A percentile compares a stretch with the other conserved stretches of the same genome.
Conservation (phyloP, 2,329 filamentous ascomycete species). For the Claviceps citrina region DNA sequence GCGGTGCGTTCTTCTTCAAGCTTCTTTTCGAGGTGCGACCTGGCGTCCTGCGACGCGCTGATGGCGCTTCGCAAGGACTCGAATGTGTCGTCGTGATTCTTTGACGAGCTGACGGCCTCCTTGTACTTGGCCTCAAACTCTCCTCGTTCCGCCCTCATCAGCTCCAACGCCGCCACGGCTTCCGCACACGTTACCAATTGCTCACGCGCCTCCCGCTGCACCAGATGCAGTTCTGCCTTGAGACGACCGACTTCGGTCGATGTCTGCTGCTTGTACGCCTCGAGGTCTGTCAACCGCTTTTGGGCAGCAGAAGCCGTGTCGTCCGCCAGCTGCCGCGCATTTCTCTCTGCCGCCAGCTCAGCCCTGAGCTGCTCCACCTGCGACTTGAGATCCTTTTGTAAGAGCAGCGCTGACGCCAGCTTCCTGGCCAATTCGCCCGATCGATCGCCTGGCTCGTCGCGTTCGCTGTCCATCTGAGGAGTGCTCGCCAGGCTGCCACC, state of each 20-base stretch:
- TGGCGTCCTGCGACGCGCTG: slow-evolving; percentile 62
- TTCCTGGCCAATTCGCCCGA: slow-evolving; percentile 64
- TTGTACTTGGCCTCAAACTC: slow-evolving; percentile 57
- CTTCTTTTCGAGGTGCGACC: slow-evolving; percentile 60
- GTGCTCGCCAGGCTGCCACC: slow-evolving; percentile 49
- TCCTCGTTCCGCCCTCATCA: slow-evolving; percentile 75
- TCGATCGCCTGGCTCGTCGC: slow-evolving; percentile 39
- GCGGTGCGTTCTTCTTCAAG: slow-evolving; percentile 68
- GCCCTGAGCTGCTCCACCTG: slow-evolving; percentile 51
- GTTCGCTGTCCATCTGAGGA: slow-evolving; percentile 42
- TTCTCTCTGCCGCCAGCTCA: slow-evolving; percentile 69
- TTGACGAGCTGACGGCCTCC: slow-evolving; percentile 48
- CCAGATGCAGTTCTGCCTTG: slow-evolving; percentile 68
- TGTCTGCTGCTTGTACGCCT: slow-evolving; percentile 68
- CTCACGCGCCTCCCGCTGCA: slow-evolving; percentile 64
- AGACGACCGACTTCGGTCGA: slow-evolving; percentile 74
- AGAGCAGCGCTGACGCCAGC: slow-evolving; percentile 63
- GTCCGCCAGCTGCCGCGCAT: slow-evolving; percentile 69
- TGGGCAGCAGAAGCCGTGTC: slow-evolving; percentile 74
- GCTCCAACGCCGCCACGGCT: slow-evolving; percentile 54
- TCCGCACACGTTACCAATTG: slow-evolving; percentile 66
- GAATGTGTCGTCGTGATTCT: slow-evolving; percentile 57
- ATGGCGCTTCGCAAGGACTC: slow-evolving; percentile 65
- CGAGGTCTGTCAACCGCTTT: slow-evolving; percentile 68
- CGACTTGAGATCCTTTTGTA: slow-evolving; percentile 68